Conservation (phyloP, 345 rosid genomes). For the Zanthoxylum bungeanum region DNA sequence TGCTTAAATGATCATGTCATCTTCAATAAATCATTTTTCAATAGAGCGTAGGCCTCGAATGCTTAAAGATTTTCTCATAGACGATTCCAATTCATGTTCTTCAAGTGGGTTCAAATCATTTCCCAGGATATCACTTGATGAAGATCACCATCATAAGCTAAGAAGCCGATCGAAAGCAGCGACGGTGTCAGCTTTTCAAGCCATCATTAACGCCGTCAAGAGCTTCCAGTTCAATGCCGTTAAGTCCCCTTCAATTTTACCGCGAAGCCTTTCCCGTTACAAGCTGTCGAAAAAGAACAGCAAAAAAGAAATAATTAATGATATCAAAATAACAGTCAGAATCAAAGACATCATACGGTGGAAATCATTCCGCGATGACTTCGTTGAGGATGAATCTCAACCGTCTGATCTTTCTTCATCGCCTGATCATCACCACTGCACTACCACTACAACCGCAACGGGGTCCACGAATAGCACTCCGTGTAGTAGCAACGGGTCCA, state of each 20-base stretch:
- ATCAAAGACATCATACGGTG: conserved; percentile 84
- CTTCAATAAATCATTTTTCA: conserved; percentile 15
- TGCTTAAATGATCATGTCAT: conserved; percentile 14
- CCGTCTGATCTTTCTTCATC: conserved; percentile 24
- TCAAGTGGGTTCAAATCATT: conserved; percentile 42
- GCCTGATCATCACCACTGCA: conserved; percentile 32
- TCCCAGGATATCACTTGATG: conserved; percentile 26
- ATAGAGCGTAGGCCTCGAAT: conserved; percentile 32
- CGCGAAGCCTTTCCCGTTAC: conserved; percentile 52
- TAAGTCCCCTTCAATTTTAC: conserved; percentile 43
- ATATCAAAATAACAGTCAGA: conserved; percentile 28
- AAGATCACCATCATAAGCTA: conserved; percentile 10
- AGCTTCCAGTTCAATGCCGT: conserved; percentile 30
- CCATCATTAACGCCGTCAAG: conserved; percentile 50
- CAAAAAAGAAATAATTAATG: background rate
- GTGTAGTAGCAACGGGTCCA: conserved; percentile 43
- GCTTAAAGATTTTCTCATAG: conserved; percentile 86
- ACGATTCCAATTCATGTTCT: conserved; percentile 45
- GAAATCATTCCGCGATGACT: conserved; percentile 77
- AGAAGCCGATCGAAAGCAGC: conserved; percentile 43
- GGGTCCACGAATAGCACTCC: conserved; percentile 37
- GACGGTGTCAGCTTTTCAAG: conserved; percentile 36
- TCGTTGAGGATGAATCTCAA: conserved; percentile 37
- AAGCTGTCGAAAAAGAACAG: conserved; percentile 29
- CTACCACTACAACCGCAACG: conserved; percentile 37